A percentile compares a stretch with the other conserved stretches of the same genome.
Evolutionary conservation across 352 stramenopile species (phyloP).

Genomic region (Stramenopiles sp.): DNA sequence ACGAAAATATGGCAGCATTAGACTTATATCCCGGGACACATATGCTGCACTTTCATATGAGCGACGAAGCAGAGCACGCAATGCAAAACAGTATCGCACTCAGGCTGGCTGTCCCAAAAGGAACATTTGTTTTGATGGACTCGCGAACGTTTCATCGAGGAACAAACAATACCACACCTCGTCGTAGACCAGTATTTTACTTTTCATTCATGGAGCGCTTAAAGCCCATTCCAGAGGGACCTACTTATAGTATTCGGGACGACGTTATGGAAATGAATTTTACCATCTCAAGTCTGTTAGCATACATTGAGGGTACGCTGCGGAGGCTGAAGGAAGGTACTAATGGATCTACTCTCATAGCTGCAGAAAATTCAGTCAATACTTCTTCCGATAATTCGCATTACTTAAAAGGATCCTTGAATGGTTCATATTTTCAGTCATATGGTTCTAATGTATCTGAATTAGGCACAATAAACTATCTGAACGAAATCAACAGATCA

Average conservation of each 20-base stretch:
- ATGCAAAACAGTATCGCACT: background rate
- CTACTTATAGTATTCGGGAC: background rate
- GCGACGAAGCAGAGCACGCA: background rate
- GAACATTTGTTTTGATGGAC: conserved; percentile 4
- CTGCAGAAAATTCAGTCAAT: background rate
- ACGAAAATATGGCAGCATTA: conserved; percentile 10
- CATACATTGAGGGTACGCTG: background rate
- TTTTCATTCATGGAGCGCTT: background rate
- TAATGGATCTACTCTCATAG: background rate
- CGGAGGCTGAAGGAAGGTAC: background rate
- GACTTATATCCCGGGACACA: conserved; percentile 1
- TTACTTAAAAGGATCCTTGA: background rate
- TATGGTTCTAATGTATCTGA: background rate
- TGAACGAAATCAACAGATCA: background rate
- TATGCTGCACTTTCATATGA: background rate
- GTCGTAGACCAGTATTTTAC: conserved; percentile 4
- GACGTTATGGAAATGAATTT: background rate
- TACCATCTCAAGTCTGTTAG: background rate
- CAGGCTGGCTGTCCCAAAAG: background rate
- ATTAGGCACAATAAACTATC: background rate
- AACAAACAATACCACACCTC: background rate
- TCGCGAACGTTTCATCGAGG: conserved; percentile 5
- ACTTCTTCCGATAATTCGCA: too few species aligned
- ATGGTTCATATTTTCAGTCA: background rate
- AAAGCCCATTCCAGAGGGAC: background rate